phyloP scores from a whole-genome alignment of 257 asterid species.

The Solanum appendiculatum region DNA sequence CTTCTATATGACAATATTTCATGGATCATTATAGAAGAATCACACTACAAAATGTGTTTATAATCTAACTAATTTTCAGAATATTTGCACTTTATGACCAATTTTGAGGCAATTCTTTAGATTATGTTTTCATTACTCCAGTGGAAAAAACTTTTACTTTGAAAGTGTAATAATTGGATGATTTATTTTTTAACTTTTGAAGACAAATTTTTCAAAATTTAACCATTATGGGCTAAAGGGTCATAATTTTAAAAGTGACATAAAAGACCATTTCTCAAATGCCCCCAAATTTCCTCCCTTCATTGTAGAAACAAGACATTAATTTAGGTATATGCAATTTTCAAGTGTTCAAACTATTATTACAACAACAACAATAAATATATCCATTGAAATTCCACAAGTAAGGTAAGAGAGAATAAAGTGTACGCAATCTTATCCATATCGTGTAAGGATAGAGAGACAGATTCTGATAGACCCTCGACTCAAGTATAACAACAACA shows the following conservation, averaged over 20 bases:
- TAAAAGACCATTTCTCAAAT: not conserved
- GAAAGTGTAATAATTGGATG: not conserved
- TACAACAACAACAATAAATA: not conserved
- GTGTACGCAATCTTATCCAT: not conserved
- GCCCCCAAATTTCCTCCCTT: not conserved
- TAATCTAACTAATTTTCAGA: not conserved
- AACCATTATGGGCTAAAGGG: not conserved
- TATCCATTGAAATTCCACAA: not conserved
- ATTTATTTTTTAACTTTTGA: not conserved
- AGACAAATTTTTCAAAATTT: not conserved
- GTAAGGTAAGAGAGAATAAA: rapidly evolving
- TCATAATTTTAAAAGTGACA: not conserved
- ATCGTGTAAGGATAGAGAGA: not conserved
- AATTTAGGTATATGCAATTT: not conserved
- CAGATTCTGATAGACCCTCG: not conserved
- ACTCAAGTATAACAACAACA: not conserved
- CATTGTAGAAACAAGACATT: not conserved
- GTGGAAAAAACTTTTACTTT: not conserved
- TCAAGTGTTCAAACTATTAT: not conserved
- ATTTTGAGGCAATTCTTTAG: not conserved
- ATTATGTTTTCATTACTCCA: not conserved
- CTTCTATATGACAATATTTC: not conserved
- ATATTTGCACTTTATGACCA: not conserved
- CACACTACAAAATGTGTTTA: not conserved
- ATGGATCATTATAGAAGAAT: not conserved